Evolutionary conservation across 1,284 basidiomycete genomes (phyloP).

Genomic region (Pyrrhoderma lamaoense): DNA sequence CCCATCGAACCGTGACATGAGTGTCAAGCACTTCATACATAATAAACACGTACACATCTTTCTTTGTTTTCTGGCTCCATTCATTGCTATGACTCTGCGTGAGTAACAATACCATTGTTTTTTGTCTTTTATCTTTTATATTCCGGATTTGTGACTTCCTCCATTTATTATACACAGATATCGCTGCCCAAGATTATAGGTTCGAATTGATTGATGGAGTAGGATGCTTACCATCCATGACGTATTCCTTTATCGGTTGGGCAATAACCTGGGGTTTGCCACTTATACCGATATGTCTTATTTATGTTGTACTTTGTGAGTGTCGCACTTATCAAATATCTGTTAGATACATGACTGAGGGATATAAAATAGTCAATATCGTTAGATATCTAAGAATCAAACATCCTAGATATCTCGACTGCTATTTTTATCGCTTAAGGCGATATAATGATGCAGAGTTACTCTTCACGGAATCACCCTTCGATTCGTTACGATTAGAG

Average conservation of each 20-base stretch:
- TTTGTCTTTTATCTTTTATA: no score
- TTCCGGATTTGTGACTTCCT: constrained; percentile 14
- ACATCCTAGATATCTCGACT: no score
- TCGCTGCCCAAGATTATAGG: constrained; percentile 59
- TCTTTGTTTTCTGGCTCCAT: constrained; percentile 47
- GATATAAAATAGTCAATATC: no score
- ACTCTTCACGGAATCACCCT: constrained; percentile 3
- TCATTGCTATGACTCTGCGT: constrained; percentile 55
- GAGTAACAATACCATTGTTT: no score
- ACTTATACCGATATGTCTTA: no score
- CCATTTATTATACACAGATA: constrained; percentile 36
- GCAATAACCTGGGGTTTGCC: constrained; percentile 49
- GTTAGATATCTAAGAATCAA: no score
- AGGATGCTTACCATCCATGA: constrained; percentile 56
- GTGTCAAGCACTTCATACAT: constrained; percentile 30
- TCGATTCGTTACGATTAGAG: constrained; percentile 1
- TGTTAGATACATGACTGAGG: no score
- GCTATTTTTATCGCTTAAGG: no score
- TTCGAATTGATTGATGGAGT: constrained; percentile 58
- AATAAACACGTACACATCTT: constrained; percentile 39
- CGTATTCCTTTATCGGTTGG: constrained; percentile 44
- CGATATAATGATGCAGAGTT: neutral
- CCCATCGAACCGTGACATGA: constrained; percentile 30
- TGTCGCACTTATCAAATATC: no score
- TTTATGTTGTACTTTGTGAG: constrained; percentile 19